These are phyloP conservation scores for Musa troglodytarum DNA, from an alignment of 176 grass and related monocot genomes.

Conservation along the genomic window DNA sequence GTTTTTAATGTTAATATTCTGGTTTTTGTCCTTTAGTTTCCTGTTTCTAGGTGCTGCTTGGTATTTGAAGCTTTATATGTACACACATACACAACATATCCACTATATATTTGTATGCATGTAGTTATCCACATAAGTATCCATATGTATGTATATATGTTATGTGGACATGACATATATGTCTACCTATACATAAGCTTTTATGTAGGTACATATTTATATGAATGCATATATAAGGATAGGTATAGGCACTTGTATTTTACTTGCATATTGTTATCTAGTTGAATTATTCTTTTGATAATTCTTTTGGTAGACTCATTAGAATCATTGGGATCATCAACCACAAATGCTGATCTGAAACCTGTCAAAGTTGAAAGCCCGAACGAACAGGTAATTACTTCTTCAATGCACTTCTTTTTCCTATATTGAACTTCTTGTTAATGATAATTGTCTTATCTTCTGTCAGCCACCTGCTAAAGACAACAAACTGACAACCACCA, in stretches of 20 bases:
- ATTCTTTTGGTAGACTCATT: conserved; percentile 21
- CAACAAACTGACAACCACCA: conserved; percentile 29
- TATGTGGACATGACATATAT: not conserved
- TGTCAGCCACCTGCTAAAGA: conserved; percentile 40
- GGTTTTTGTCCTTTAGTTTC: too few relatives aligned
- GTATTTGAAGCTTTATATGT: too few relatives aligned
- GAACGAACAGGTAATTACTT: conserved; percentile 34
- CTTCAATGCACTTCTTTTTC: not conserved
- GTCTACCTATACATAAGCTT: not conserved
- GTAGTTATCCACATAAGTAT: too few relatives aligned
- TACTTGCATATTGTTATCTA: not conserved
- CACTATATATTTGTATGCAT: too few relatives aligned
- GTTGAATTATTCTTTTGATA: conserved; percentile 8
- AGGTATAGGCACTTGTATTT: not conserved
- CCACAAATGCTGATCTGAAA: conserved; percentile 33
- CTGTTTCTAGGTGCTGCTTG: too few relatives aligned
- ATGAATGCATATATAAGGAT: not conserved
- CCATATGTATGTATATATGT: not conserved
- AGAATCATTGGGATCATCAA: conserved; percentile 34
- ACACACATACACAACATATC: too few relatives aligned
- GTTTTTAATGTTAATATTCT: too few relatives aligned
- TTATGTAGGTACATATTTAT: not conserved
- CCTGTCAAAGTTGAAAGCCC: conserved; percentile 19
- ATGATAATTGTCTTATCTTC: not conserved
- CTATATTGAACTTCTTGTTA: not conserved